Evolutionary conservation across 179 eudicot species (phyloP).

Genomic region (Spergularia azorica): DNA sequence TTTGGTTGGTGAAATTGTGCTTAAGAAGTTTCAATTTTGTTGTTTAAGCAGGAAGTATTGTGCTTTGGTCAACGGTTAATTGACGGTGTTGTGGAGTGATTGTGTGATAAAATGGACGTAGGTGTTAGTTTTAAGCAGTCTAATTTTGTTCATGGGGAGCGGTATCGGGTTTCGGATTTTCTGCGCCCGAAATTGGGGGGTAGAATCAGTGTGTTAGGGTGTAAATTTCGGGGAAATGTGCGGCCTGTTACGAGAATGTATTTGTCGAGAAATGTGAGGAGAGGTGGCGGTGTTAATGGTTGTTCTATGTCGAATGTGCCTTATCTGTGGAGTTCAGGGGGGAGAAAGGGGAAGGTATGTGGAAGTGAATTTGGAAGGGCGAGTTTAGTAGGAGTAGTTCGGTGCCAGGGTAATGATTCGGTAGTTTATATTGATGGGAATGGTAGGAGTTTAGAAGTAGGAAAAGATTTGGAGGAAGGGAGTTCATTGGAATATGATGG

Average conservation of each 20-base stretch:
- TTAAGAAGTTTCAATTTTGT: slow-evolving; percentile 17
- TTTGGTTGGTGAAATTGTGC: slow-evolving; percentile 6
- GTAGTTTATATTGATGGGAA: slow-evolving; percentile 57
- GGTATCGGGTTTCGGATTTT: slow-evolving; percentile 26
- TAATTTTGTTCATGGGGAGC: slow-evolving; percentile 35
- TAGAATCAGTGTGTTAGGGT: slow-evolving; percentile 33
- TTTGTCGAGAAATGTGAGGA: slow-evolving; percentile 46
- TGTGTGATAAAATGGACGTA: slow-evolving; percentile 55
- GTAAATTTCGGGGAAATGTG: slow-evolving; percentile 34
- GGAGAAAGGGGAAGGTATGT: slow-evolving; percentile 25
- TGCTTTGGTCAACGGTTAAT: slow-evolving; percentile 28
- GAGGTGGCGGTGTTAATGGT: slow-evolving; percentile 19
- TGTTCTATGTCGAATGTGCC: slow-evolving; percentile 20
- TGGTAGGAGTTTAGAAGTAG: slow-evolving; percentile 45
- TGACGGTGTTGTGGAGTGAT: slow-evolving; percentile 14
- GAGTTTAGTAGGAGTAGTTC: slow-evolving; percentile 32
- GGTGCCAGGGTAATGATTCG: slow-evolving; percentile 77
- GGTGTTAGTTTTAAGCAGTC: slow-evolving; percentile 60
- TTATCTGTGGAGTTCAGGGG: slow-evolving; percentile 28
- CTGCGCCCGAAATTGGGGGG: slow-evolving; percentile 32
- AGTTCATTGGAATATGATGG: slow-evolving; percentile 29
- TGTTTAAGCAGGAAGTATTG: slow-evolving; percentile 23
- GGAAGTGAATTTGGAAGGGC: slow-evolving; percentile 26
- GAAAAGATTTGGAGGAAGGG: slow-evolving; percentile 43
- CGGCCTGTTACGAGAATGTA: slow-evolving; percentile 33